A percentile compares a stretch with the other conserved stretches of the same genome.
Conservation (phyloP, 495 filamentous ascomycete genomes). For the Penicillium bialowiezense region DNA sequence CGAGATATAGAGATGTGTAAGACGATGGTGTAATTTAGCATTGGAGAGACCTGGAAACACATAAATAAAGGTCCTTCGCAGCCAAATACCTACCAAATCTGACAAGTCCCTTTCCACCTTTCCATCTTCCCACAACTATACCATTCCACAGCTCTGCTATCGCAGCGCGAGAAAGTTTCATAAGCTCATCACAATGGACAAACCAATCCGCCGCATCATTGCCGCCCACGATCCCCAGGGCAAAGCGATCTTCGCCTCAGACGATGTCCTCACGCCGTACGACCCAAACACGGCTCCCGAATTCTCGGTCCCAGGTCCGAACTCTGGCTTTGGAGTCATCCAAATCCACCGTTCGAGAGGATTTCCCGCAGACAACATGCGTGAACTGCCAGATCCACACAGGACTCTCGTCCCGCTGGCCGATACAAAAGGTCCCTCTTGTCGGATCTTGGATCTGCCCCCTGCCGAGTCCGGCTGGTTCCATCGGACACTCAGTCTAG, state of each 20-base stretch:
- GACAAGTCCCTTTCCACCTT: too few relatives aligned
- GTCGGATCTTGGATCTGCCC: conserved; percentile 21
- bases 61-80: too few relatives aligned
- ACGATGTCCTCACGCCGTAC: conserved; percentile 21
- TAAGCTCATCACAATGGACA: conserved; percentile 14
- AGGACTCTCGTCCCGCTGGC: conserved; percentile 24
- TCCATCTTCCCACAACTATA: too few relatives aligned
- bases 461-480: conserved; percentile 23
- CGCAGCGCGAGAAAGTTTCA: too few relatives aligned
- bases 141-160: too few relatives aligned
- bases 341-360: conserved; percentile 27
- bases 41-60: too few relatives aligned
- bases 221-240: conserved; percentile 16
- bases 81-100: too few relatives aligned
- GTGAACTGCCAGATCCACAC: conserved; percentile 15
- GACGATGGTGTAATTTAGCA: too few relatives aligned
- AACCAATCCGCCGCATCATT: conserved; percentile 23
- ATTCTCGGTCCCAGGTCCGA: conserved; percentile 13
- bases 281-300: conserved; percentile 22
- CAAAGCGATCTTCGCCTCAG: conserved; percentile 21
- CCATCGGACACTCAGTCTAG: conserved; percentile 27
- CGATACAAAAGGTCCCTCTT: conserved; percentile 27
- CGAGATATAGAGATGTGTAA: too few relatives aligned
- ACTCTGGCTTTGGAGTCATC: conserved; percentile 22
- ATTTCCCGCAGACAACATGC: conserved; percentile 25